phyloP scores from a whole-genome alignment of 306 rosid species.

The Elaeagnus macrophylla region DNA sequence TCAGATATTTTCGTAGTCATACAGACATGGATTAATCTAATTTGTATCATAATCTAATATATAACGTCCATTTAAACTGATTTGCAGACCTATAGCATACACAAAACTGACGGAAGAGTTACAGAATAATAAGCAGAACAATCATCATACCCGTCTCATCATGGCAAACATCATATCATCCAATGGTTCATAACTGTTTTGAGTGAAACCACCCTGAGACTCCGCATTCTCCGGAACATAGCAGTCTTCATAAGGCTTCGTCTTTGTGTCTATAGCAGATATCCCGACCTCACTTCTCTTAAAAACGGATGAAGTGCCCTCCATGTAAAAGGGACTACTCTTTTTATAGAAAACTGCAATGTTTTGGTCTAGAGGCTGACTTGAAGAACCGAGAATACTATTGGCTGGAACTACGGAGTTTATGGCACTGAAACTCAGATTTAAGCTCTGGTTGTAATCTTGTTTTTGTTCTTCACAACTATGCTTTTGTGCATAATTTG shows the following conservation, averaged over 20 bases:
- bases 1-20: too few relatives aligned
- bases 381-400: conserved; percentile 14
- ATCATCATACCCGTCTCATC: conserved; percentile 37
- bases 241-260: conserved; percentile 30
- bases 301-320: conserved; percentile 22
- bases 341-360: conserved; percentile 21
- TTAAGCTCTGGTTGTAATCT: conserved; percentile 22
- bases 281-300: conserved; percentile 20
- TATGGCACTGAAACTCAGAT: conserved; percentile 22
- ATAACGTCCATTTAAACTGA: too few relatives aligned
- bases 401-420: conserved; percentile 26
- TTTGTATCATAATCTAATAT: too few relatives aligned
- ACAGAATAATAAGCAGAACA: background rate
- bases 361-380: conserved; percentile 37
- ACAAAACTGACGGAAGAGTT: too few relatives aligned
- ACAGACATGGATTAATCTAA: too few relatives aligned
- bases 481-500: conserved; percentile 23
- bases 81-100: too few relatives aligned
- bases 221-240: conserved; percentile 21
- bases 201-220: conserved; percentile 31
- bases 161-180: conserved; percentile 46
- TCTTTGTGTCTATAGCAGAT: conserved; percentile 22
- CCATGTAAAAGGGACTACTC: conserved; percentile 21
- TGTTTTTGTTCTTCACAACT: conserved; percentile 43
- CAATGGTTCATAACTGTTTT: conserved; percentile 28